Percentiles rank a stretch among this genome's conserved stretches.
These are phyloP conservation scores for Monosporozyma aerobia DNA, from an alignment of 805 yeast species.

Conservation along the genomic window DNA sequence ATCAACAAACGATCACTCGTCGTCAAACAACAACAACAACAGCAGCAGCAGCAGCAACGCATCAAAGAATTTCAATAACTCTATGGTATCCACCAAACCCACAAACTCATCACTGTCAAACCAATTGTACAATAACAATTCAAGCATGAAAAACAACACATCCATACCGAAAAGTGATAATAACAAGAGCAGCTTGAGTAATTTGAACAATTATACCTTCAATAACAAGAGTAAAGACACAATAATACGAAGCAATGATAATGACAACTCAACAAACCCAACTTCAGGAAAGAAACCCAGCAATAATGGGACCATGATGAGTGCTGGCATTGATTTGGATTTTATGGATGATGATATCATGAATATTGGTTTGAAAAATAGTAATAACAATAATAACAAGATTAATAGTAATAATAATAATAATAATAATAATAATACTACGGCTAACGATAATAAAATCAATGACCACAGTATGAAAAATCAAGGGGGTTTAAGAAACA, in stretches of 20 bases:
- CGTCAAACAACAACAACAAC: not conserved
- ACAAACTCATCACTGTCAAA: slow-evolving; percentile 68
- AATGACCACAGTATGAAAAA: slow-evolving; percentile 2
- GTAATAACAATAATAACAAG: not conserved
- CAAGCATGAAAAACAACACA: not conserved
- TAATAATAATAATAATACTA: slow-evolving; percentile 2
- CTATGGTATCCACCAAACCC: not conserved
- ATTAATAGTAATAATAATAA: slow-evolving; percentile 8
- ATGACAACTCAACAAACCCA: slow-evolving; percentile 7
- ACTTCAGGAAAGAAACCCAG: not conserved
- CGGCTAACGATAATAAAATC: no score
- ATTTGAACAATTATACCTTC: slow-evolving; percentile 17
- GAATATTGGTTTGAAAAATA: slow-evolving; percentile 5
- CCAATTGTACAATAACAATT: slow-evolving; percentile 46
- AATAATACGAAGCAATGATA: slow-evolving; percentile 14
- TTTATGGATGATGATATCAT: slow-evolving; percentile 11
- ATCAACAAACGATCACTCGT: not conserved
- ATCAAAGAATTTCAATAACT: not conserved
- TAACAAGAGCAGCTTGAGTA: slow-evolving; percentile 7
- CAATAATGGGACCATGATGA: not conserved
- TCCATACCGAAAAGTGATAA: not conserved
- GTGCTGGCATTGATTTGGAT: slow-evolving; percentile 4
- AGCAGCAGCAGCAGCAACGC: no score
- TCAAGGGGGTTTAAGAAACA: not conserved
- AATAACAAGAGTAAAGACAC: not conserved